Base-by-base conservation (phyloP, 129 eudicot genomes). In the Lactuca sativa region DNA sequence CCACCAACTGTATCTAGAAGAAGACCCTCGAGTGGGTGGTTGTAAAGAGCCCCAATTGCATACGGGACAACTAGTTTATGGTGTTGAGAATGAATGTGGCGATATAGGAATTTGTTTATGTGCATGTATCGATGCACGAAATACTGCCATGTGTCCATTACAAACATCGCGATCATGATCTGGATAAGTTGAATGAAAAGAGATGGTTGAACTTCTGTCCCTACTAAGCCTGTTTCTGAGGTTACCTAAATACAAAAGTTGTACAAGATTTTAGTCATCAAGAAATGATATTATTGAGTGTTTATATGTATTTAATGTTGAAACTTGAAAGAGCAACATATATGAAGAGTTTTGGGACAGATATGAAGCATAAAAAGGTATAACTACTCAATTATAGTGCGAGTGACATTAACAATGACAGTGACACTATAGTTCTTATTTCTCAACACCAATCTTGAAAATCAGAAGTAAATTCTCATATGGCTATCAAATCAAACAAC, bases 91-190 rank as follows among this genome's bases (percentile, higher is more conserved):
- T 89, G 96, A 79, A 89, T 82, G 65, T 89, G 86, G 56, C 85
- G 86, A 74, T 89, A 89, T 32, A 89, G 70, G 31, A 83, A 89
- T 62, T 83, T 86, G 84, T 89, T 89, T 71, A 83, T 86, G 90
- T 89, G 96, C 96, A 86, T 89, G 86, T 89, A 89, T 0, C 96
- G 83, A 73, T 89, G 96, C 79, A 89, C 89, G 51, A 89, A 89
- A 63, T 88, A 89, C 71, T 89, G 96, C 92, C 92, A 89, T 3
- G 92, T 77, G 80, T 89, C 96, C 92, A 89, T 83, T 31, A 89
- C 84, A 64, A 89, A 69, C 96, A 83, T 89, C 16, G 92, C 96
- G 3, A 86, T 49, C 17, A 74, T 40, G 32, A 88, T 73, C 71
- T 88, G 95, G 25, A 83, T 12, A 10, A 66, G 47, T 70, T 82